phyloP scores from a whole-genome alignment of 768 basidiomycete species.

The Suillus occidentalis region DNA sequence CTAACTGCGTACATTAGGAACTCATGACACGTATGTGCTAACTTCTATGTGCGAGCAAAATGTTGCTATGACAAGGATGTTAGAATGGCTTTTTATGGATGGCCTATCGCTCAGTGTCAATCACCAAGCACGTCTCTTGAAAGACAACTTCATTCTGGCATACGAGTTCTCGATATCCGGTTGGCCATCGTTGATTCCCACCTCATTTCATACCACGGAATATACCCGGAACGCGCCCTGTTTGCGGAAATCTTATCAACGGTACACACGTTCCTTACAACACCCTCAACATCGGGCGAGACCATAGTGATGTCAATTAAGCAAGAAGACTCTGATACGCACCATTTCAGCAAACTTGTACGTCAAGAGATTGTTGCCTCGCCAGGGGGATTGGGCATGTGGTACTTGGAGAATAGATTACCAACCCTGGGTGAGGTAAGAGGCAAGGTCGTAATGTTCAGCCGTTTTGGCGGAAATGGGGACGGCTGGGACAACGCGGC shows the following conservation, averaged over 20 bases:
- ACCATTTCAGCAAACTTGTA: constrained; percentile 63
- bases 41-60: not conserved
- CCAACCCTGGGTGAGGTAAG: constrained; percentile 82
- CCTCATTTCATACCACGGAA: constrained; percentile 80
- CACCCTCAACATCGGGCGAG: constrained; percentile 57
- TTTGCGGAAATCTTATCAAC: constrained; percentile 66
- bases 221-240: constrained; percentile 66
- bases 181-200: constrained; percentile 62
- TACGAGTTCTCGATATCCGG: constrained; percentile 81
- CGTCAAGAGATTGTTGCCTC: constrained; percentile 60
- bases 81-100: constrained; percentile 77
- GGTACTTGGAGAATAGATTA: constrained; percentile 81
- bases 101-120: constrained; percentile 89
- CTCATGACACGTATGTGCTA: constrained; percentile 64
- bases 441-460: constrained; percentile 83
- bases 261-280: constrained; percentile 64
- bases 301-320: constrained; percentile 87
- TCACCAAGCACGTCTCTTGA: constrained; percentile 56
- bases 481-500: constrained; percentile 71
- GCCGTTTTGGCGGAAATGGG: constrained; percentile 76
- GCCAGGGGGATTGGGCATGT: constrained; percentile 56
- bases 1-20: constrained; percentile 39
- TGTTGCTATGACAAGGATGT: constrained; percentile 13
- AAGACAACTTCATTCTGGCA: constrained; percentile 72
- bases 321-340: constrained; percentile 69